phyloP scores from a whole-genome alignment of 2,329 filamentous ascomycete species.

The Zymoseptoria brevis region DNA sequence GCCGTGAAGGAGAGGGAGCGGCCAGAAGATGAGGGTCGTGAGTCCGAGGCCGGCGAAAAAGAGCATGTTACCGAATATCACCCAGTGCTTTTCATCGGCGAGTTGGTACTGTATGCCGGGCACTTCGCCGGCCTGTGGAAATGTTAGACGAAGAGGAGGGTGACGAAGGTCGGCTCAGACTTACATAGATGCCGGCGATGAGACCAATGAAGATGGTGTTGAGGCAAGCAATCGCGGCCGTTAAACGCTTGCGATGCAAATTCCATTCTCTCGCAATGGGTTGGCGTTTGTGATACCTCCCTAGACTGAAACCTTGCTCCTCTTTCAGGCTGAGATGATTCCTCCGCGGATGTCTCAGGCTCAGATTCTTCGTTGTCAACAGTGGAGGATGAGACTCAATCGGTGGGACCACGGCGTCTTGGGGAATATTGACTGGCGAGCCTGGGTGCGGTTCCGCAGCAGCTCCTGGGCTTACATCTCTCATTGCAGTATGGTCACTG shows the following conservation, averaged over 20 bases:
- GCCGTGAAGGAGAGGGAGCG: constrained; percentile 65
- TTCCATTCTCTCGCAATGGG: constrained; percentile 68
- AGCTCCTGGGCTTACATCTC: neutral
- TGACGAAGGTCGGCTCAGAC: constrained; percentile 8
- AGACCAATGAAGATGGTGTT: constrained; percentile 65
- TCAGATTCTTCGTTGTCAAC: constrained; percentile 13
- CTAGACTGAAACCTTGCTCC: constrained; percentile 35
- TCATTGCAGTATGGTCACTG: neutral
- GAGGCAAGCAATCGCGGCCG: constrained; percentile 61
- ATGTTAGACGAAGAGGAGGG: neutral
- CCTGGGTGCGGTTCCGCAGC: neutral
- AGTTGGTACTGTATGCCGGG: constrained; percentile 73
- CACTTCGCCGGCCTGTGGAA: constrained; percentile 55
- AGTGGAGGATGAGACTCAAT: neutral
- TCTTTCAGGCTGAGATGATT: constrained; percentile 28
- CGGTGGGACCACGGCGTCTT: neutral
- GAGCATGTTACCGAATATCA: constrained; percentile 65
- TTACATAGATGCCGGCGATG: constrained; percentile 61
- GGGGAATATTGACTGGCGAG: neutral
- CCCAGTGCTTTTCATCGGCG: constrained; percentile 58
- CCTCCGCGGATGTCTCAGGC: constrained; percentile 26
- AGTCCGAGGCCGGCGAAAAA: constrained; percentile 65
- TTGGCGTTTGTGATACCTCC: constrained; percentile 47
- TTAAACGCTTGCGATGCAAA: constrained; percentile 56
- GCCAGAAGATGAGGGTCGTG: constrained; percentile 64